Evolutionary conservation across 495 filamentous ascomycete species (phyloP), one percentile per base, ranked within the genome.

Genomic region (Xylaria venustula): DNA sequence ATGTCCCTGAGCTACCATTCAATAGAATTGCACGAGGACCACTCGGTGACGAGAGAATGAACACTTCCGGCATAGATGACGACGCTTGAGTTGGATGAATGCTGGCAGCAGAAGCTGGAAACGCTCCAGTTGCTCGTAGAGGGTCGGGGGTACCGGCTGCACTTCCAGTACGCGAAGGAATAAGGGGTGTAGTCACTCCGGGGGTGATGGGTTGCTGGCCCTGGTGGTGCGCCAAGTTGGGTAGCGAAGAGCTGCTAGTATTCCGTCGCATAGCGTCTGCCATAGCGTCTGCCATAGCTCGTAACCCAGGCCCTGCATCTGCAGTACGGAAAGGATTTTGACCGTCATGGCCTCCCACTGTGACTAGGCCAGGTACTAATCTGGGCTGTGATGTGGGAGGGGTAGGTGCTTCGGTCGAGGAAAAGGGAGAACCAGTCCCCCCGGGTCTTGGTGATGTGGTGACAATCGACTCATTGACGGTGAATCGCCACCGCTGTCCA

Each of bases 1-100:
- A 81, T 15, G 76, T 68, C 25, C 80, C 81, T 2, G 76, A 55
- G 37, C 48, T 64, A 45, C 67, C 72, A 47, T 71, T 83, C 62
- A 87, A 72, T 7, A 88, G 67, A 8, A 89, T 69, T 6, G 82
- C 85, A 50, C 83, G 81, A 32, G 84, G 85, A 4, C 86, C 87
- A 17, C 68, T 72, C 1, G 87, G 85, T 1, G 86, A 87, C 3
- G 79, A 83, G 8, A 89, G 70, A 40, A 89, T 77, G 66, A 88
- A 89, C 4, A 87, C 80, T 56, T 83, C 76, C 4, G 83, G 73
- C 5, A 72, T 72, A 9, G 60, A 49, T 51, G 67, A 65, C 12
- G 63, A 42, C 3, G 61, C 26, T 17, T 67, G 67, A n/a, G 54
- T 22, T 19, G 62, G 58, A 11, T 45, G 36, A 42, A 25, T 52